Conservation (phyloP, 306 rosid species). For the Malus sieversii region DNA sequence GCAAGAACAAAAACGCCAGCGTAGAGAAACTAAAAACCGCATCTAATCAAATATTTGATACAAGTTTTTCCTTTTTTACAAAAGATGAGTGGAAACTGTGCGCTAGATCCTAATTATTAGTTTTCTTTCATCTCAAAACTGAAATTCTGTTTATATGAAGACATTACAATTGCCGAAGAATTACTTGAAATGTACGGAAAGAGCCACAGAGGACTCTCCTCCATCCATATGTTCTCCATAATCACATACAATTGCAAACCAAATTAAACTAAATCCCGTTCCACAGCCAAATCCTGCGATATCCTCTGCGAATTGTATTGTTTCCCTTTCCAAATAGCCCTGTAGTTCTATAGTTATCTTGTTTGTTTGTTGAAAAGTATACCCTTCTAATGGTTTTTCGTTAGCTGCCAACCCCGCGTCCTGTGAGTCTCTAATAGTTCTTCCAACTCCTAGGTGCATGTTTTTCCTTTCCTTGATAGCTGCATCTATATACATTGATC, state of each 20-base stretch:
- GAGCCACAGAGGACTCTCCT: not conserved
- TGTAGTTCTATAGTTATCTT: not conserved
- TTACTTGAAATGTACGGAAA: not conserved
- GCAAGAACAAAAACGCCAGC: not conserved
- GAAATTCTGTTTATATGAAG: not conserved
- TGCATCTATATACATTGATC: not conserved
- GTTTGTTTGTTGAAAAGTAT: not conserved
- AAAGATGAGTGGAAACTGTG: not conserved
- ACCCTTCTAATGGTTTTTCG: not conserved
- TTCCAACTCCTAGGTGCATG: not conserved
- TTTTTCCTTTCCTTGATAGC: not conserved
- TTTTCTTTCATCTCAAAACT: not conserved
- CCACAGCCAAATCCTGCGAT: not conserved
- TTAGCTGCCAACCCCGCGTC: not conserved
- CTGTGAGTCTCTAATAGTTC: not conserved
- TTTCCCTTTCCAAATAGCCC: not conserved
- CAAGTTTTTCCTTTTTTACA: not conserved
- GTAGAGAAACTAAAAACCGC: not conserved
- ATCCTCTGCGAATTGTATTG: not conserved
- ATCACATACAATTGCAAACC: conserved; percentile 9
- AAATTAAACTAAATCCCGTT: conserved; percentile 4
- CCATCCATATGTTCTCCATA: not conserved
- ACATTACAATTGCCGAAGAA: conserved; percentile 9
- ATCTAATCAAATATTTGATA: not conserved
- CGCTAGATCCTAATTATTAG: not conserved